A percentile compares a stretch with the other conserved stretches of the same genome.
These are phyloP conservation scores for Xylariomycetidae sp. DNA, from an alignment of 2,329 filamentous ascomycete species.

Conservation along the genomic window DNA sequence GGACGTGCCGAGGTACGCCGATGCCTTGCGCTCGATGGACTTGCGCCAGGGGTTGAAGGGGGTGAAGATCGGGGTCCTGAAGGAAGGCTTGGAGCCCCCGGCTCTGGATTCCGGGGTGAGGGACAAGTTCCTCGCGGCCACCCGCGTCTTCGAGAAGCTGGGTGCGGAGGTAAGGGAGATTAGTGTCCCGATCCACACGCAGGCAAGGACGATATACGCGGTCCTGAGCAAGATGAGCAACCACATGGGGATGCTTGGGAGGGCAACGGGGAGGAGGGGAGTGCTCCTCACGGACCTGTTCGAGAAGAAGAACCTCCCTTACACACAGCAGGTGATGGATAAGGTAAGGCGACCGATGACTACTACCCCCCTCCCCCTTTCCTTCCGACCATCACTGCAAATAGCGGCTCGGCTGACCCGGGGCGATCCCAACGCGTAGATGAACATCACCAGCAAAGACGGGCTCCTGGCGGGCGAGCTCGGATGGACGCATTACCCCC, in stretches of 20 bases:
- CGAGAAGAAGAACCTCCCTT: constrained; percentile 29
- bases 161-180: constrained; percentile 19
- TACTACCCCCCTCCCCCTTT: not conserved
- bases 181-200: constrained; percentile 21
- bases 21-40: not conserved
- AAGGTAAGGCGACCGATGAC: not conserved
- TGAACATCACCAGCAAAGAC: constrained; percentile 1
- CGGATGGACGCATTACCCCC: constrained; percentile 1
- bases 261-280: constrained; percentile 15
- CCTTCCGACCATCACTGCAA: not conserved
- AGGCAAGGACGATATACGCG: constrained; percentile 12
- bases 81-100: constrained; percentile 18
- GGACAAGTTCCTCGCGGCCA: constrained; percentile 11
- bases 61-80: constrained; percentile 22
- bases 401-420: not conserved
- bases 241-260: constrained; percentile 28
- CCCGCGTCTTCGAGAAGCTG: constrained; percentile 5
- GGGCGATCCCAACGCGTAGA: not conserved
- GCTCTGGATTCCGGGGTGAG: constrained; percentile 18
- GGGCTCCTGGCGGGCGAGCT: constrained; percentile 2
- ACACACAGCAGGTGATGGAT: constrained; percentile 1
- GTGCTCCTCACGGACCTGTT: constrained; percentile 26
- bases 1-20: constrained; percentile 3
- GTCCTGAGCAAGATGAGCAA: constrained; percentile 24
- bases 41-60: constrained; percentile 9